Conservation (phyloP, 2,329 filamentous ascomycete species). For the Ceratocystis cacaofunesta region DNA sequence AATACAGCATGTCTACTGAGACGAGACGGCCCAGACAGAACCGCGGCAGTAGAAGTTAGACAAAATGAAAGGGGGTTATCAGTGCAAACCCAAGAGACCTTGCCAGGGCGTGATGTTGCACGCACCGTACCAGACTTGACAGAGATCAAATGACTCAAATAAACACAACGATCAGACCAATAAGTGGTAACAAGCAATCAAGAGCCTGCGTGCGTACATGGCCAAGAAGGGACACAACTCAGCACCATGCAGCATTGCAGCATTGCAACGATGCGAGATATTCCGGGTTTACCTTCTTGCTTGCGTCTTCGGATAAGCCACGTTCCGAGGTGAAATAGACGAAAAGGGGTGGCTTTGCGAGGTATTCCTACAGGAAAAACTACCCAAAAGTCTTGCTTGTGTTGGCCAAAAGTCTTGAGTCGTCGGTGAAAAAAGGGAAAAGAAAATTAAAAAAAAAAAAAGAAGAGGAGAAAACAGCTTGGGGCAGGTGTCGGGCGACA, state of each 20-base stretch:
- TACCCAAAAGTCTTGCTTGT: no score
- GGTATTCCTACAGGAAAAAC: no score
- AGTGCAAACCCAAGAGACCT: neutral
- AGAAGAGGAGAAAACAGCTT: neutral
- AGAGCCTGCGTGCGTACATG: no score
- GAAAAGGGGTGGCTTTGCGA: no score
- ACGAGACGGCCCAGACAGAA: neutral
- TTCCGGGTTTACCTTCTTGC: neutral
- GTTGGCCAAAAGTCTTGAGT: neutral
- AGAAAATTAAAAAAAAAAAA: neutral
- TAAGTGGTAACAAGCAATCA: neutral
- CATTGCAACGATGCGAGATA: no score
- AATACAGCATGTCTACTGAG: slow-evolving; percentile 1
- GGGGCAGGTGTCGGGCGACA: neutral
- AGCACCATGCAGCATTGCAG: no score
- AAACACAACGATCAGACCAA: neutral
- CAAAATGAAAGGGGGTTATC: neutral
- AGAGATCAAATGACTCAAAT: neutral
- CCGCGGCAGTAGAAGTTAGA: neutral
- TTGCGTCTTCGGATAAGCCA: neutral
- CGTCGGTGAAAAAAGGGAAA: neutral
- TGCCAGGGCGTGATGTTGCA: neutral
- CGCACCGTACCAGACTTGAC: neutral
- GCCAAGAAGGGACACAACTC: no score
- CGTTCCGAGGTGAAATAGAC: no score